Percentiles rank a stretch among this genome's conserved stretches.
Evolutionary conservation across 1,284 basidiomycete genomes (phyloP).

Genomic region (Naganishia liquefaciens): DNA sequence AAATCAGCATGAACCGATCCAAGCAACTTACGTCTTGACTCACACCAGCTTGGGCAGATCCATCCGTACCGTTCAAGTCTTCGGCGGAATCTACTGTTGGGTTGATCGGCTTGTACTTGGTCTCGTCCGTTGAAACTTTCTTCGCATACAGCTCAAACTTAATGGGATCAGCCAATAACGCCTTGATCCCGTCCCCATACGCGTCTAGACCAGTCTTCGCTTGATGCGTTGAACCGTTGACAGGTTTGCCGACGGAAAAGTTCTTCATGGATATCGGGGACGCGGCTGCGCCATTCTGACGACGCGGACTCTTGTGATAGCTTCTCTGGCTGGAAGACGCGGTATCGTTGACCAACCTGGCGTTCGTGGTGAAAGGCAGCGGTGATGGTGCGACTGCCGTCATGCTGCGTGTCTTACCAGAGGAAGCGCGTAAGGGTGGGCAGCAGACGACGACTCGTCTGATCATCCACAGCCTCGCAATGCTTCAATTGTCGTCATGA

Average conservation of each 20-base stretch:
- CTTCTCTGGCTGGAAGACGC: background rate
- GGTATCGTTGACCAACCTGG: background rate
- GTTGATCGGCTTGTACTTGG: slow-evolving; percentile 32
- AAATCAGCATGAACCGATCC: background rate
- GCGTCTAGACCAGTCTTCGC: background rate
- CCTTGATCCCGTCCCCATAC: slow-evolving; percentile 26
- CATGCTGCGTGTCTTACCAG: background rate
- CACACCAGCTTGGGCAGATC: background rate
- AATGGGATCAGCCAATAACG: slow-evolving; percentile 24
- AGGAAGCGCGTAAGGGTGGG: background rate
- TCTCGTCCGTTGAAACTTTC: slow-evolving; percentile 23
- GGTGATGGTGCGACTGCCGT: slow-evolving; percentile 17
- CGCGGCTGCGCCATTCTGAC: slow-evolving; percentile 6
- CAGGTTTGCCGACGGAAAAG: background rate
- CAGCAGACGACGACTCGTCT: background rate
- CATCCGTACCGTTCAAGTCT: slow-evolving; percentile 5
- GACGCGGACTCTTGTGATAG: slow-evolving; percentile 4
- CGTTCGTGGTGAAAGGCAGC: slow-evolving; percentile 6
- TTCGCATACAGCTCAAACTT: slow-evolving; percentile 29
- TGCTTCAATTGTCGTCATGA: background rate
- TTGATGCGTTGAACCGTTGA: background rate
- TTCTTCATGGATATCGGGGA: background rate
- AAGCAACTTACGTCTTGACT: background rate
- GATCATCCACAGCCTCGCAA: no score
- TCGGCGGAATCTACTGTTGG: background rate